Percentiles rank a stretch among this genome's conserved stretches.
phyloP scores from a whole-genome alignment of 345 rosid species.

The Brassica cretica region DNA sequence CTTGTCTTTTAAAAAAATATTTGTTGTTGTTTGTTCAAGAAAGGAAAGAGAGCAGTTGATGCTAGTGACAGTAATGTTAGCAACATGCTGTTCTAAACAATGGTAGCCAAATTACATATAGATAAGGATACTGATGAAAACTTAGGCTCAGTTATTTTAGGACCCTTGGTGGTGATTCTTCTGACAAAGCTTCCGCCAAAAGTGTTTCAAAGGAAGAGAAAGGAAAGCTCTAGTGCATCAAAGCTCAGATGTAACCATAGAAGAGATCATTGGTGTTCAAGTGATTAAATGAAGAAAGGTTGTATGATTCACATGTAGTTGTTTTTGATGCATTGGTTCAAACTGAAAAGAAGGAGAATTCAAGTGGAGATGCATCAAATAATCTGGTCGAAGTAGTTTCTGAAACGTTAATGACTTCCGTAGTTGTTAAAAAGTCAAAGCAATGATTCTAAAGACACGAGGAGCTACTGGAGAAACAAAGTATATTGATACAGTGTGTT shows the following conservation, averaged over 20 bases:
- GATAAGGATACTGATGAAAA: too few species aligned
- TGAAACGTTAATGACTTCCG: slow-evolving; percentile 16
- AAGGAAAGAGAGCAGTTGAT: too few species aligned
- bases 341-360: slow-evolving; percentile 32
- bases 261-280: slow-evolving; percentile 33
- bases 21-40: too few species aligned
- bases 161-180: too few species aligned
- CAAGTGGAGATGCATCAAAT: slow-evolving; percentile 32
- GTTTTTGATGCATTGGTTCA: slow-evolving; percentile 35
- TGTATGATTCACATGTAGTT: slow-evolving; percentile 23
- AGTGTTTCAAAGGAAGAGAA: too few species aligned
- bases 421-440: slow-evolving; percentile 21
- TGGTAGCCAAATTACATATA: too few species aligned
- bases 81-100: too few species aligned
- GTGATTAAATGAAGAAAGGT: slow-evolving; percentile 22
- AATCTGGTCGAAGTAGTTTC: background rate
- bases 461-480: slow-evolving; percentile 26
- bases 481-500: slow-evolving; percentile 18
- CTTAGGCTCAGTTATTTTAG: too few species aligned
- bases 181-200: too few species aligned
- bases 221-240: background rate
- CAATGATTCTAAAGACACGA: slow-evolving; percentile 35
- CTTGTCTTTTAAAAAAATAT: too few species aligned
- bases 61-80: too few species aligned
- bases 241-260: slow-evolving; percentile 40